A percentile compares a stretch with the other conserved stretches of the same genome.
Evolutionary conservation across 2,329 filamentous ascomycete species (phyloP).

Genomic region (Zymoseptoria tritici): DNA sequence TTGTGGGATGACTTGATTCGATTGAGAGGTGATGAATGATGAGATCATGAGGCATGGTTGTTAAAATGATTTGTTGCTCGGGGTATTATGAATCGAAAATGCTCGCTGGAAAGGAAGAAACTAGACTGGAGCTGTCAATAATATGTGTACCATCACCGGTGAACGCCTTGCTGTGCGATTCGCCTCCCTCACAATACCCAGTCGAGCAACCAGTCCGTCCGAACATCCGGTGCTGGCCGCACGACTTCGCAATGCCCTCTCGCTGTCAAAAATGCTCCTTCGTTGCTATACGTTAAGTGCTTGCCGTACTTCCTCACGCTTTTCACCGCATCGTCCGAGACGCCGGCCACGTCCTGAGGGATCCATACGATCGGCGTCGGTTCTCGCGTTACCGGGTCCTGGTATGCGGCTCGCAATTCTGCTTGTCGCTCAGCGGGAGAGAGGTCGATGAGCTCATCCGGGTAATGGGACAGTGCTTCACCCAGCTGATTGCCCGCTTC

Average conservation of each 20-base stretch:
- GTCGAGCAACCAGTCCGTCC: constrained; percentile 5
- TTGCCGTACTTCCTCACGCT: constrained; percentile 50
- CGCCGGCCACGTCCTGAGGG: constrained; percentile 75
- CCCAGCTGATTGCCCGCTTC: constrained; percentile 65
- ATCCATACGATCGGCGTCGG: constrained; percentile 84
- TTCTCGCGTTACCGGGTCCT: constrained; percentile 75
- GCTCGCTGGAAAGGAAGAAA: background rate
- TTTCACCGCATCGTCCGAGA: constrained; percentile 80
- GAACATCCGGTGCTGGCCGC: constrained; percentile 6
- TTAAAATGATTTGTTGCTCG: background rate
- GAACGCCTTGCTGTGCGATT: too few relatives aligned
- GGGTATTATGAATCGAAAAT: background rate
- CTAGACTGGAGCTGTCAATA: background rate
- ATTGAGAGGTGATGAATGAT: background rate
- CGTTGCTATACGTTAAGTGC: constrained; percentile 4
- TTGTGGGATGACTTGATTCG: background rate
- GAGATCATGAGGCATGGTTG: background rate
- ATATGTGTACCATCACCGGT: background rate
- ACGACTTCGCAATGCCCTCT: constrained; percentile 4
- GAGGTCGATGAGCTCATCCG: constrained; percentile 86
- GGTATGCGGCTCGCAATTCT: constrained; percentile 76
- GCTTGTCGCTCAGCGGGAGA: constrained; percentile 79
- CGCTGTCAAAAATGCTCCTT: constrained; percentile 4
- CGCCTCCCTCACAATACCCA: constrained; percentile 3
- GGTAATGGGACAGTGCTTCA: constrained; percentile 61